Evolutionary conservation across 495 filamentous ascomycete species (phyloP), one percentile per base, ranked within the genome.

Genomic region (Podospora australis): DNA sequence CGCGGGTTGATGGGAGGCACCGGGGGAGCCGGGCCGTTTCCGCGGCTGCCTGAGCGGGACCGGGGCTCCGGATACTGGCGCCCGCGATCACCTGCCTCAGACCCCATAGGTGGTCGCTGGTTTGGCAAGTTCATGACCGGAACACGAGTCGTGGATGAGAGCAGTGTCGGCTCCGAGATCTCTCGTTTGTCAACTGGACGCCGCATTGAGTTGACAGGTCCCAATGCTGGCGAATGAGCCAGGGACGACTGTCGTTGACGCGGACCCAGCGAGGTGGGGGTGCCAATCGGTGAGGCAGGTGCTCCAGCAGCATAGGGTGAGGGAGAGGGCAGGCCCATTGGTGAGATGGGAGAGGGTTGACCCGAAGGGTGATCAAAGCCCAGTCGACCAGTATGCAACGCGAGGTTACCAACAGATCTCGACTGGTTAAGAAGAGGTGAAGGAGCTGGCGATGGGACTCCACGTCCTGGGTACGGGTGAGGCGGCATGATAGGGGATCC

Each of bases 121-220:
- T 57, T 47, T 2, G 82, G 82, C 2, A 87, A 69, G 30, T 77
- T 75, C 10, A 86, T 73, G 0, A 79, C 81, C 3, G 82, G 79
- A 13, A 92, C 77, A 35, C 81, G 82, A 8, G 83, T 88, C 7
- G 87, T 92, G 17, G 76, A 79, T 26, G 79, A 86, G n/a, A 91
- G 64, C 47, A 95, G 84, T 0, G 77, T 86, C 0, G 89, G 89
- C 53, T 92, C 89, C 2, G 87, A 91, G 30, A 96, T 94, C 22
- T 84, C 79, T 26, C 75, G 69, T 58, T 91, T 89, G 56, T 80
- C 82, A 39, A 92, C 70, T 0, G 77, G 70, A 29, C 79, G 79
- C 70, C 88, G 92, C 30, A 54, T 46, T 64, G 56, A 32, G 26
- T 54, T 45, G 1, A 29, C 44, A 2, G 58, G 40, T 0, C 52